Evolutionary conservation across 1,284 basidiomycete genomes (phyloP).

Genomic region (Hemileia vastatrix): DNA sequence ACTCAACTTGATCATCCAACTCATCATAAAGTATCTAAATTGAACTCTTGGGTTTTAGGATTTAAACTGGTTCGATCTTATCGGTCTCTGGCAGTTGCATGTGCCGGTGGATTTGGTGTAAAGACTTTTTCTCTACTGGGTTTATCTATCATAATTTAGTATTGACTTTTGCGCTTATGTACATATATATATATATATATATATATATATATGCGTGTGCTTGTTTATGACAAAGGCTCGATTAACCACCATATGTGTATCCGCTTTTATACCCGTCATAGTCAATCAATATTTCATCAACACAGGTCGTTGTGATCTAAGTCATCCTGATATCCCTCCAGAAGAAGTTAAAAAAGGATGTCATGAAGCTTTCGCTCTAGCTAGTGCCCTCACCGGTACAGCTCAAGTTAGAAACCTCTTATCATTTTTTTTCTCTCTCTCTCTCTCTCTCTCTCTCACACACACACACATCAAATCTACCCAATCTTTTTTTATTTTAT

Average conservation of each 20-base stretch:
- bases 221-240: constrained; percentile 8
- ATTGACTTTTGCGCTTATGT: not conserved
- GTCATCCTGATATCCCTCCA: not conserved
- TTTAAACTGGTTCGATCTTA: constrained; percentile 1
- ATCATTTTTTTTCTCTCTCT: no score
- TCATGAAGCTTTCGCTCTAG: constrained; percentile 7
- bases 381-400: constrained; percentile 13
- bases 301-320: constrained; percentile 8
- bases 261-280: constrained; percentile 5
- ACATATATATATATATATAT: no score
- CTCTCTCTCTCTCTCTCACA: not conserved
- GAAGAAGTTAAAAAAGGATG: constrained; percentile 15
- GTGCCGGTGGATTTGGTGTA: constrained; percentile 11
- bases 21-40: not conserved
- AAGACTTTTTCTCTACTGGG: not conserved
- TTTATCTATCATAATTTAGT: not conserved
- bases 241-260: constrained; percentile 4
- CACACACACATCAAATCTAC: not conserved
- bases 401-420: no score
- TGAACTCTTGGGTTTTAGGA: not conserved
- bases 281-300: constrained; percentile 12
- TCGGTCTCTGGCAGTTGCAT: constrained; percentile 6
- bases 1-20: not conserved
- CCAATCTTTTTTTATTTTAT: not conserved
- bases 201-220: not conserved